Evolutionary conservation across 352 stramenopile species (phyloP), one percentile per base, ranked within the genome.

Genomic region (Globisporangium middletonii): DNA sequence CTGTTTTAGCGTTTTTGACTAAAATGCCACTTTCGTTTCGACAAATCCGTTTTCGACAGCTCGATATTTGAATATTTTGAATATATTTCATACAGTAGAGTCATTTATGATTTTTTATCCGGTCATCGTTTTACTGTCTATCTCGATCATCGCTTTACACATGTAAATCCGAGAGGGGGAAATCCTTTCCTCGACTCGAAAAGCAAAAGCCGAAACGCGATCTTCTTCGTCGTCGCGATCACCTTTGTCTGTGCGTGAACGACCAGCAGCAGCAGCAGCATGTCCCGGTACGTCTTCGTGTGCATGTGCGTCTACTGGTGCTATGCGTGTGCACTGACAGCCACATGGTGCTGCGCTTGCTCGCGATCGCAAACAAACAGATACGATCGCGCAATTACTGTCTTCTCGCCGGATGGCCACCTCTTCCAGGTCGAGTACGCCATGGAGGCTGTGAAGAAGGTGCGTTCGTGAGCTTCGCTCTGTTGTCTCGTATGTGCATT

Each of bases 341-440:
- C 23, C n/a, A 23, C 9, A 3, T 28, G 9, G n/a, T 8, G 41
- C 11, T 26, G 15, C n/a, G 47, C 28, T 58, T 7, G 19, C 19
- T 16, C 38, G 26, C 23, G 27, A 1, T 41, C 4, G 56, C 12
- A 35, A 1, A n/a, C 2, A 4, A 27, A 19, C 38, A 99, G 95
- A 77, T 99, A 99, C 77, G 97, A 99, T 82, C 94, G 97, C 67
- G 97, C 97, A 43, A 99, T 99, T 72, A 99, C 97, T 55, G 96
- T 99, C 37, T 99, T 99, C 80, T 99, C 95, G 68, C 97, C 97
- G 8, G 97, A 99, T 82, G 97, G 97, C 41, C 97, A 99, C 73
- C 84, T 99, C 66, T 98, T 99, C 77, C 96, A 99, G 73, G 97
- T 99, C 11, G 97, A 99, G 85, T 99, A 99, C 83, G 97, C 97